Conservation (phyloP, 2,329 filamentous ascomycete genomes). For the Emergomyces pasteurianus region DNA sequence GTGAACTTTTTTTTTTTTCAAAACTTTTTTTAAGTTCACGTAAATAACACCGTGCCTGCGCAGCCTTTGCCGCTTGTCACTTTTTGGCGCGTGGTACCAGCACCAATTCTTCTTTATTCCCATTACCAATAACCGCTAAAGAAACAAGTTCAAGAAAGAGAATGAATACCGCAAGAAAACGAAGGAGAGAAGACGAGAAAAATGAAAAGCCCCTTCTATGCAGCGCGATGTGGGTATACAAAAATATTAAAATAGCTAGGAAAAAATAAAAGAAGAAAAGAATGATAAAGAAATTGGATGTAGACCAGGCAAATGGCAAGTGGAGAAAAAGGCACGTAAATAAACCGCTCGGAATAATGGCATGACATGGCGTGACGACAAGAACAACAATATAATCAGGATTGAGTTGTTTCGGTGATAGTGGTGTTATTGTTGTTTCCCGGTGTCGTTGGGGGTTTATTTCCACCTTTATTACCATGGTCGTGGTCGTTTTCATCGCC, state of each 20-base stretch:
- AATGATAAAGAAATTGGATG: not conserved
- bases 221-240: slow-evolving; percentile 2
- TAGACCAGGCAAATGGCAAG: not conserved
- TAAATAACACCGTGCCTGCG: not conserved
- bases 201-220: not conserved
- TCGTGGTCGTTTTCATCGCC: slow-evolving; percentile 13
- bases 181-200: not conserved
- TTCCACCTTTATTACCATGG: slow-evolving; percentile 14
- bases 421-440: slow-evolving; percentile 14
- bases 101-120: not conserved
- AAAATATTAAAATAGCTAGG: not conserved
- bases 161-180: not conserved
- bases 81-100: not conserved
- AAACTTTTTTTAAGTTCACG: too few relatives aligned
- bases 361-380: not conserved
- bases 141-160: not conserved
- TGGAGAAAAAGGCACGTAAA: not conserved
- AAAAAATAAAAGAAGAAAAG: not conserved
- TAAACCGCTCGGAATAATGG: not conserved
- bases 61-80: not conserved
- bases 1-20: too few relatives aligned
- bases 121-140: not conserved
- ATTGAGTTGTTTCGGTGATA: not conserved
- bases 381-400: not conserved
- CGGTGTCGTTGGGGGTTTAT: not conserved